Base-by-base conservation (phyloP, 2,329 filamentous ascomycete species). In the Beauveria varroae region DNA sequence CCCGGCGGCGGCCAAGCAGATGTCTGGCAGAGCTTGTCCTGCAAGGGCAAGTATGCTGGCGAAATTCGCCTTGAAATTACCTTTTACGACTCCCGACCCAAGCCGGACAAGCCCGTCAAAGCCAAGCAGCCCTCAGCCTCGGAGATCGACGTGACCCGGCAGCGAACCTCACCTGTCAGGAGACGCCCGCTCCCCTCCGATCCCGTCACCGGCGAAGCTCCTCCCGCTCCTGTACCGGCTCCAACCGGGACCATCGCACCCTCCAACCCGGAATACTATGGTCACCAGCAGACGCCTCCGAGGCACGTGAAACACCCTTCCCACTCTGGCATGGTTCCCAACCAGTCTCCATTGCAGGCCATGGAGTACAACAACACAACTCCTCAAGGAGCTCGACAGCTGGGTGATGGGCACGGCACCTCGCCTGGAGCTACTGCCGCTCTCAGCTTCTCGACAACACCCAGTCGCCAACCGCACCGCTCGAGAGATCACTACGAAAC, bases 41-140 rank as follows among this genome's bases (percentile, higher is more conserved):
- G 86, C 80, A 91, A 88, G 71, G 92, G 93, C 65, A 96, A 96
- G 79, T 99, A 98, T 69, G 93, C 95, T 7, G 95, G 95, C 60
- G 93, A 98, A 73, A 87, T 99, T 65, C 85, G 93, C 66, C 88
- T 99, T 65, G 95, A 99, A 76, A 87, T 97, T 75, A 99, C 95
- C 47, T 99, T 89, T 76, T 99, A 98, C 78, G 95, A 99, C 73
- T 87, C 83, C 61, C 84, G 93, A 28, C 89, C 91, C 22, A 95
- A 95, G 75, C 82, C 83, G 14, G 91, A 96, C 63, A 92, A 89
- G 75, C 76, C 81, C 8, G 81, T 84, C 63, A 87, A 84, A 70
- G 76, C 81, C 62, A 84, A 76, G 68, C 71, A 72, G 37, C 71
- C 74, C 47, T 67, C 73, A 54, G 64, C 71, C 24, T 65, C 75